Conservation (phyloP, 2,329 filamentous ascomycete genomes). For the Penicillium sp. region DNA sequence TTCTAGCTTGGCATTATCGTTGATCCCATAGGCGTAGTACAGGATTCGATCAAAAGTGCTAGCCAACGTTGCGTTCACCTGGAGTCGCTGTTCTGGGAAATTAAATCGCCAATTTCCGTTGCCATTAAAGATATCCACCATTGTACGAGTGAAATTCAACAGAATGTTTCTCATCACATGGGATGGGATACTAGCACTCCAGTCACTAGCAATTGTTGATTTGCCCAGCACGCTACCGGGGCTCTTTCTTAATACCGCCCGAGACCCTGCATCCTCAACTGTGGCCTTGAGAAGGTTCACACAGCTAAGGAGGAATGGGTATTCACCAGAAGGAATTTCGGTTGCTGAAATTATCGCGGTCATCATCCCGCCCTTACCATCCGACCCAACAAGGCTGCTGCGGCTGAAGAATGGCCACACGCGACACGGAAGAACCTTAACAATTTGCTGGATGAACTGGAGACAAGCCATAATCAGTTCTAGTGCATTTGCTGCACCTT, state of each 20-base stretch:
- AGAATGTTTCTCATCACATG: slow-evolving; percentile 72
- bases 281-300: slow-evolving; percentile 73
- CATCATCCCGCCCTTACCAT: slow-evolving; percentile 74
- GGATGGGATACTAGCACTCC: slow-evolving; percentile 72
- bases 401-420: slow-evolving; percentile 88
- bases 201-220: slow-evolving; percentile 41
- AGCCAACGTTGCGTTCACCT: slow-evolving; percentile 68
- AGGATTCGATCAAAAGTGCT: slow-evolving; percentile 71
- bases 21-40: slow-evolving; percentile 71
- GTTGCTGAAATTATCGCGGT: slow-evolving; percentile 76
- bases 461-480: slow-evolving; percentile 73
- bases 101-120: slow-evolving; percentile 83
- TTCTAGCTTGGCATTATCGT: slow-evolving; percentile 54
- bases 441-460: slow-evolving; percentile 73
- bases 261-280: slow-evolving; percentile 70
- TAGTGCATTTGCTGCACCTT: slow-evolving; percentile 63
- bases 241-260: slow-evolving; percentile 47
- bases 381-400: slow-evolving; percentile 74
- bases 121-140: slow-evolving; percentile 83
- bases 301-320: slow-evolving; percentile 73
- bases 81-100: slow-evolving; percentile 64
- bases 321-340: slow-evolving; percentile 74
- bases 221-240: slow-evolving; percentile 34
- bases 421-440: slow-evolving; percentile 72
- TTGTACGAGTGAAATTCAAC: slow-evolving; percentile 69